Base-by-base conservation (phyloP, 2,329 filamentous ascomycete species). In the Bipolaris bicolor region DNA sequence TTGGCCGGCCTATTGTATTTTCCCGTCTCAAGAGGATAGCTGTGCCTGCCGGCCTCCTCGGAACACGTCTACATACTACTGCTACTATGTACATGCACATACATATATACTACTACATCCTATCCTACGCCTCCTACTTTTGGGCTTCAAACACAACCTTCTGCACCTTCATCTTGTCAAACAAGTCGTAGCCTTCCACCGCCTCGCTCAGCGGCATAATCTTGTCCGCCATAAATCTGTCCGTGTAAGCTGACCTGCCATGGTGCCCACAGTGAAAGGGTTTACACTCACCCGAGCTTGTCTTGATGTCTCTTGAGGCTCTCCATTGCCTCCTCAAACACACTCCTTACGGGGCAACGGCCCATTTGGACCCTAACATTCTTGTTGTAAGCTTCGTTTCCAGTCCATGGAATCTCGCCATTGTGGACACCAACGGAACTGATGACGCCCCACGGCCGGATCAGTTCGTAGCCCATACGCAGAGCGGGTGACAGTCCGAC, bases 81-180 rank as follows among this genome's bases (percentile, higher is more conserved):
- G 5, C 20, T 20, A 20, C 20, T 26, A 26, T 26, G 26, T 20
- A 18, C 9, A 52, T 45, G 29, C 29, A 34, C 18, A 24, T 41
- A 26, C 22, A 24, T 26, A 26, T 26, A 26, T 26, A 7, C 24
- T 26, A 24, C 22, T 24, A 26, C 52, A 49, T 52, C 60, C 31
- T 44, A 43, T 16, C 29, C 49, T 39, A 39, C 39, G 41, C 34
- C 47, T 33, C 34, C 58, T 70, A 77, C 68, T 76, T 72, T 50
- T 73, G 69, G 31, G 77, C 78, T 61, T 80, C 78, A 63, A 84
- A 84, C 7, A 83, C 77, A 24, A 83, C 78, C 72, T 84, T 84
- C 63, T 82, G 80, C 41, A 78, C 80, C 74, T 83, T 79, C 77
- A 81, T 80, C 71, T 79, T 79, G 68, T 84, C 80, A 65, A 84